Percentiles rank a stretch among this genome's conserved stretches.
These are phyloP conservation scores for Schizothecium vesticola DNA, from an alignment of 495 filamentous ascomycete species.

Conservation along the genomic window DNA sequence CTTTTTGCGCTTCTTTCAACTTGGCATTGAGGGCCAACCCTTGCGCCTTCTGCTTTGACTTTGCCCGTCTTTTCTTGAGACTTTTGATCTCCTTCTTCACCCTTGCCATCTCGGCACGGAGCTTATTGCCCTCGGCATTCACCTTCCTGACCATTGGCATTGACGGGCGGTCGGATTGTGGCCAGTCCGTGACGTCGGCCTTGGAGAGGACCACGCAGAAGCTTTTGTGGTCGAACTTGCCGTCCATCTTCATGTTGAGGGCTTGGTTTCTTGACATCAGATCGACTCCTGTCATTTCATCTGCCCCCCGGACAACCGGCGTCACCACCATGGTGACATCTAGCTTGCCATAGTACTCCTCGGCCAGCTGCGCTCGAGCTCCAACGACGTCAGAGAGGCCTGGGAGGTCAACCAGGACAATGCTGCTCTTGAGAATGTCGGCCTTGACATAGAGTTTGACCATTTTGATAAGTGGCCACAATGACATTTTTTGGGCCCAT, in stretches of 20 bases:
- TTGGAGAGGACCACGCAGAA: constrained; percentile 26
- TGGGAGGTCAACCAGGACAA: constrained; percentile 22
- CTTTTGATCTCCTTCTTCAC: background rate
- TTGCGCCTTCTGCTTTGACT: background rate
- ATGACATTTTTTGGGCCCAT: background rate
- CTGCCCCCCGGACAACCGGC: constrained; percentile 19
- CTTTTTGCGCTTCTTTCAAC: background rate
- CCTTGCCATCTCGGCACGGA: background rate
- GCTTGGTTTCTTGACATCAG: constrained; percentile 24
- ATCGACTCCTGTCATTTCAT: constrained; percentile 16
- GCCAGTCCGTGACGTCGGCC: constrained; percentile 20
- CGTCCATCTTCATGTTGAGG: constrained; percentile 22
- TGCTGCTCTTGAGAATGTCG: constrained; percentile 13
- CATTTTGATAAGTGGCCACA: constrained; percentile 22
- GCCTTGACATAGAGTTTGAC: constrained; percentile 21
- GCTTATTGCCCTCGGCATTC: background rate
- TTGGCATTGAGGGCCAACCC: background rate
- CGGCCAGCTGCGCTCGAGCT: constrained; percentile 17
- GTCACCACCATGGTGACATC: constrained; percentile 17
- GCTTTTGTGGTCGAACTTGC: constrained; percentile 16
- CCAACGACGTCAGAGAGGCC: constrained; percentile 21
- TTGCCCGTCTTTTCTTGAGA: background rate
- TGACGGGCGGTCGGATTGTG: background rate
- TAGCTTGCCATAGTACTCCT: constrained; percentile 15
- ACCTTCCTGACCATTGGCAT: background rate